A percentile compares a stretch with the other conserved stretches of the same genome.
Evolutionary conservation across 495 filamentous ascomycete species (phyloP).

Genomic region (Aspergillus haitiensis): DNA sequence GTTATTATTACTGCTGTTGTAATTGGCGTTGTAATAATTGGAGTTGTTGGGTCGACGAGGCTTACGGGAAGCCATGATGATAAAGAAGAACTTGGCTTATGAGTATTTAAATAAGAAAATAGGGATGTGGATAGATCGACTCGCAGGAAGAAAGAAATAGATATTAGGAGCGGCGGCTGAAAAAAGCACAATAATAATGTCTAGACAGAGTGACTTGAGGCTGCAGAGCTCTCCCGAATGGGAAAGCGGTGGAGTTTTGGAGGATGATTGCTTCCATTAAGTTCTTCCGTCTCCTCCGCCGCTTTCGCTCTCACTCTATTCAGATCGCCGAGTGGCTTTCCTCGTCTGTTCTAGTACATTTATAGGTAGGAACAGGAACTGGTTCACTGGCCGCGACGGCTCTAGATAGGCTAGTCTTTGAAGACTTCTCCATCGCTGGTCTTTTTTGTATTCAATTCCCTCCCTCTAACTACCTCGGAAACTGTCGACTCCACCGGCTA

Average conservation of each 20-base stretch:
- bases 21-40: slow-evolving; percentile 31
- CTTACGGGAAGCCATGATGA: slow-evolving; percentile 39
- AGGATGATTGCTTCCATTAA: not conserved
- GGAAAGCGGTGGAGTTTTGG: slow-evolving; percentile 22
- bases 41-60: slow-evolving; percentile 37
- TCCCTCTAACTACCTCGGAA: not conserved
- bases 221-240: slow-evolving; percentile 16
- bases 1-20: slow-evolving; percentile 38
- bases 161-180: not conserved
- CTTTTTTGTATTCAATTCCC: not conserved
- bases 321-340: not conserved
- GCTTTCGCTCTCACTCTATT: not conserved
- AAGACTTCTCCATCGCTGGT: not conserved
- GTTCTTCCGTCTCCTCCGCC: not conserved
- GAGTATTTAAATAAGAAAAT: not conserved
- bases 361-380: no score
- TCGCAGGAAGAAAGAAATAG: slow-evolving; percentile 2
- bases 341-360: not conserved
- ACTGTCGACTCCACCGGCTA: not conserved
- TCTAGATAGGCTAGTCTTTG: not conserved
- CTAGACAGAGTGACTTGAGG: slow-evolving; percentile 6
- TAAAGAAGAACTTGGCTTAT: not conserved
- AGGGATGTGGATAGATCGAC: not conserved
- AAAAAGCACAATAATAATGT: not conserved
- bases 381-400: not conserved